Evolutionary conservation across 305 asterid genomes (phyloP), one percentile per base, ranked within the genome.

Genomic region (Fraxinus latifolia): DNA sequence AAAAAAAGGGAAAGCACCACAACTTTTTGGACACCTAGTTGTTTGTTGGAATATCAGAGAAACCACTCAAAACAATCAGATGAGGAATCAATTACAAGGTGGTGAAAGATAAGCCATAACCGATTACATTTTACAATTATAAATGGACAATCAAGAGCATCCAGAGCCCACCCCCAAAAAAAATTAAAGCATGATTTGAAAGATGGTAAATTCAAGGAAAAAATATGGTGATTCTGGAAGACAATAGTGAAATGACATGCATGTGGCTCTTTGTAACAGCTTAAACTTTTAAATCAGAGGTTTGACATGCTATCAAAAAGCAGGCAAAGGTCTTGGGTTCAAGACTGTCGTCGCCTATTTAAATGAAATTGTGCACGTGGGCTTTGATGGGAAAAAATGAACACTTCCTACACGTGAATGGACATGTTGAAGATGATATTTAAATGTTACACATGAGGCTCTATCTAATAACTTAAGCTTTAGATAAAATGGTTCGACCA

Each of bases 31-130:
- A 11, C 72, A 9, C 33, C 32, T 60, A 21, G 8, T n/a, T 77
- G 34, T 6, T 17, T 53, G 7, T 29, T 62, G 73, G 47, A 58
- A 71, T 44, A 60, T 77, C 25, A 74, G 47, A 68, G 77, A 77
- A 71, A 84, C 67, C 71, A 72, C 76, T 72, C n/a, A 23, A 47
- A 15, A 39, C 12, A 42, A 21, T 71, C 33, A 81, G 2, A 73
- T 17, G 55, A 74, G 44, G 84, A 33, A 84, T 60, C 75, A 76
- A 79, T 78, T 15, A n/a, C 36, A 74, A 4, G 27, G 76, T 58
- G 37, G 32, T 75, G 58, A 53, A 79, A 76, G 74, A 76, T 21
- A 58, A 77, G 70, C 44, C 33, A 14, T 71, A 39, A 12, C 47
- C 19, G 32, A 75, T 60, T 77, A 71, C 74, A 58, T 62, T 72